Conservation (phyloP, 805 yeast species). For the Saturnispora serradocipensis region DNA sequence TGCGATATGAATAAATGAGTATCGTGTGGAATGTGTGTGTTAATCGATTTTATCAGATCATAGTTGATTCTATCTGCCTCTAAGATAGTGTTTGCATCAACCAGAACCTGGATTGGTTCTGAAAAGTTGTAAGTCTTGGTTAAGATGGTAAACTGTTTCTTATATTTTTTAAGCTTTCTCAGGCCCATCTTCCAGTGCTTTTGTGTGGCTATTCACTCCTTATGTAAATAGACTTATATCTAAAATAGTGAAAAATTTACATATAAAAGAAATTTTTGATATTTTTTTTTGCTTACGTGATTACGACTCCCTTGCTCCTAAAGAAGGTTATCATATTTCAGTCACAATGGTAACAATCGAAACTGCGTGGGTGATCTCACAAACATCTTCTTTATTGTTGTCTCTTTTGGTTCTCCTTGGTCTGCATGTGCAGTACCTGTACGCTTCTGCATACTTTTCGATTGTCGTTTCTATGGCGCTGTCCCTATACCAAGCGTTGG, state of each 20-base stretch:
- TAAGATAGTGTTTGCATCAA: slow-evolving; percentile 71
- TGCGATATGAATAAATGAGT: slow-evolving; percentile 90
- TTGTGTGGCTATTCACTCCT: background rate
- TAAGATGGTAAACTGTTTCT: slow-evolving; percentile 84
- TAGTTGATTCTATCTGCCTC: slow-evolving; percentile 59
- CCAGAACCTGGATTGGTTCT: slow-evolving; percentile 84
- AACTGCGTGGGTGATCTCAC: slow-evolving; percentile 55
- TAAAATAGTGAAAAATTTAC: background rate
- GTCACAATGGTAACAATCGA: background rate
- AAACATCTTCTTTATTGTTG: slow-evolving; percentile 34
- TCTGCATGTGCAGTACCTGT: slow-evolving; percentile 31
- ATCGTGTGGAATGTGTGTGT: slow-evolving; percentile 75
- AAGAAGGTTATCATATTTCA: background rate
- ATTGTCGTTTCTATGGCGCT: slow-evolving; percentile 69
- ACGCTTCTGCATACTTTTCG: slow-evolving; percentile 52
- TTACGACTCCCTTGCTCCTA: background rate
- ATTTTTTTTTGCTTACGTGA: background rate
- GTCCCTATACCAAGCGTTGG: slow-evolving; percentile 52
- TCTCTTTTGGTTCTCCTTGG: slow-evolving; percentile 28
- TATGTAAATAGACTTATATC: background rate
- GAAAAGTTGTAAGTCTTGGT: slow-evolving; percentile 83
- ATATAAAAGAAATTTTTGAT: background rate
- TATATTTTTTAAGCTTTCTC: slow-evolving; percentile 33
- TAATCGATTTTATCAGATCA: slow-evolving; percentile 73
- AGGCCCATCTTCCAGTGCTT: slow-evolving; percentile 1